Evolutionary conservation across 371 early-diverging fungal genomes (phyloP), one percentile per base, ranked within the genome.

Genomic region (Fennellomyces sp.): DNA sequence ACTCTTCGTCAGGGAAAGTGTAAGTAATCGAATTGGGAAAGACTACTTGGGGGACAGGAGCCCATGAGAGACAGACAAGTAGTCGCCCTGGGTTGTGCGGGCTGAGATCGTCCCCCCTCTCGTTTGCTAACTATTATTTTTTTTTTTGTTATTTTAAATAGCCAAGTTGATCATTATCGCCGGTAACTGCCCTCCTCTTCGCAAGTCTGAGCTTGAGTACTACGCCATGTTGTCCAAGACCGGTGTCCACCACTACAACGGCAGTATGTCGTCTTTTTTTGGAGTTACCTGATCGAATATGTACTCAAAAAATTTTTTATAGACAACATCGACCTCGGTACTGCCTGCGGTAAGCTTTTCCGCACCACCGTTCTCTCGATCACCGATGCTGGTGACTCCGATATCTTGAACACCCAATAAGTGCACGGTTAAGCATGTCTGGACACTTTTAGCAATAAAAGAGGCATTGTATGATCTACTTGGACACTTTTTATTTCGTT

Each of bases 191-290:
- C 98, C 98, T 67, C 94, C 98, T 76, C 92, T 98, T 78, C 90
- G 99, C 84, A 97, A 97, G 90, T 95, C 96, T 62, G 99, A 98
- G 90, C 90, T 98, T 74, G 98, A 98, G 88, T 98, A 98, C 95
- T 98, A 98, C 86, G 99, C 99, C 81, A 98, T 98, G 99, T 89
- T 98, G 80, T 94, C 97, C 86, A 97, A 98, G 94, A 97, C 98
- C 75, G 90, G 89, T 87, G 99, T 98, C 69, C 97, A 97, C 90
- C 97, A 98, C 94, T 98, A 94, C 92, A 80, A 85, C 81, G 93
- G 94, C 76, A 91, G 88, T 85, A 74, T 73, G 84, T 83, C 48
- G 30, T 36, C 25, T 17, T 27, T 8, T 48, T 38, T 17, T 28
- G 51, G 5, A 52, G 3, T 5, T 25, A 41, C 11, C 6, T 21